phyloP scores from a whole-genome alignment of 2,329 filamentous ascomycete species.

The Phialophora verrucosa region DNA sequence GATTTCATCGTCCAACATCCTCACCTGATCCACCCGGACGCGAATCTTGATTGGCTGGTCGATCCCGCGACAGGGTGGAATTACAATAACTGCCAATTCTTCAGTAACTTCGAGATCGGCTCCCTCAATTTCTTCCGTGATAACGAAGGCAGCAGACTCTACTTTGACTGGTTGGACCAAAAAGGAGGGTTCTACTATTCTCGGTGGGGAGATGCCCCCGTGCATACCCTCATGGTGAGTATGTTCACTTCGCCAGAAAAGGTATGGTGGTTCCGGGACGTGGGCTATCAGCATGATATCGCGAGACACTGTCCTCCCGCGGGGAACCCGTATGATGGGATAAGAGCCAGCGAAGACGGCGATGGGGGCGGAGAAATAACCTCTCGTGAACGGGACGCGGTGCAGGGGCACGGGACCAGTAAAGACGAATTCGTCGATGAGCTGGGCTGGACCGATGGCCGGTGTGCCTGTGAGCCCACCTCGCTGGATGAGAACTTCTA shows the following conservation, averaged over 20 bases:
- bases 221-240: constrained; percentile 61
- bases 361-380: not conserved
- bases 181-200: constrained; percentile 58
- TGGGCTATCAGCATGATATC: constrained; percentile 54
- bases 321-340: not conserved
- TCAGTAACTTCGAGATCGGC: constrained; percentile 62
- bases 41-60: constrained; percentile 58
- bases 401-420: not conserved
- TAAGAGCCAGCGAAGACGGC: not conserved
- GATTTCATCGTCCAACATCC: constrained; percentile 55
- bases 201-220: constrained; percentile 55
- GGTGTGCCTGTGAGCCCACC: constrained; percentile 54
- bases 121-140: constrained; percentile 55
- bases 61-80: constrained; percentile 41
- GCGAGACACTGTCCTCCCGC: constrained; percentile 46
- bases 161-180: constrained; percentile 59
- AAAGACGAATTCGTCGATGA: not conserved
- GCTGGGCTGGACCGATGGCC: not conserved
- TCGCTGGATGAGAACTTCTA: constrained; percentile 55
- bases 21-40: constrained; percentile 55
- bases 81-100: constrained; percentile 59
- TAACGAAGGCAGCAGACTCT: constrained; percentile 50
- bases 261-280: constrained; percentile 59
- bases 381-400: not conserved
- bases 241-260: constrained; percentile 60